These are phyloP conservation scores for Vitis amurensis DNA, from an alignment of 164 flowering plant species.

Conservation along the genomic window DNA sequence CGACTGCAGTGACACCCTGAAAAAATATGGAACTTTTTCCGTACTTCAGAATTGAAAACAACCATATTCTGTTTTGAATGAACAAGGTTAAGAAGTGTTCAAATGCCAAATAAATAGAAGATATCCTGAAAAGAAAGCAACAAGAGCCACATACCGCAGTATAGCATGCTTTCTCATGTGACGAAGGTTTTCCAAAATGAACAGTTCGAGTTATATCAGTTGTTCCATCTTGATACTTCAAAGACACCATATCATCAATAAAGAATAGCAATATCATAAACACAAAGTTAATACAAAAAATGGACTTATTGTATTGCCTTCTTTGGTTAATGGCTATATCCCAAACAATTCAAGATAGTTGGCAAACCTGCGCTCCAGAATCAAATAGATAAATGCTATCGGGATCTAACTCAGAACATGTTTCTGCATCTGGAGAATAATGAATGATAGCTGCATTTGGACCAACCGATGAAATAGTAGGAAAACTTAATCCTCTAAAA, in stretches of 20 bases:
- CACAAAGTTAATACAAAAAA: neutral
- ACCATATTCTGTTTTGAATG: neutral
- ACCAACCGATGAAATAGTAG: constrained; percentile 96
- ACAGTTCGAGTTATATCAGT: constrained; percentile 97
- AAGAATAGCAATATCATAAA: constrained; percentile 2
- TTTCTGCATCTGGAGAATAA: constrained; percentile 66
- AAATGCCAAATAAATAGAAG: neutral
- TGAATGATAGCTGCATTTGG: constrained; percentile 95
- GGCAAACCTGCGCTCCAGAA: constrained; percentile 93
- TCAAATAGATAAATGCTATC: constrained; percentile 82
- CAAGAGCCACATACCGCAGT: constrained; percentile 65
- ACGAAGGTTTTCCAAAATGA: constrained; percentile 93
- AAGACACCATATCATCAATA: constrained; percentile 6
- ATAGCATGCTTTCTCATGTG: constrained; percentile 93
- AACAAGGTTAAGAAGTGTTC: neutral
- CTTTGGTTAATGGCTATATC: neutral
- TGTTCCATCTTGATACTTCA: constrained; percentile 95
- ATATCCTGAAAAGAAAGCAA: neutral
- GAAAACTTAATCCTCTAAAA: constrained; percentile 95
- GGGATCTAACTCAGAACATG: constrained; percentile 87
- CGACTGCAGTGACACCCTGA: too few relatives aligned
- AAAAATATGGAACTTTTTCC: too few relatives aligned
- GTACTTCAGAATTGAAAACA: too few relatives aligned
- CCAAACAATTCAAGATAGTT: constrained; percentile 7
- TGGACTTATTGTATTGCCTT: neutral